Evolutionary conservation across 202 grass and related monocot species (phyloP).

Genomic region (Schoenoplectus tabernaemontani): DNA sequence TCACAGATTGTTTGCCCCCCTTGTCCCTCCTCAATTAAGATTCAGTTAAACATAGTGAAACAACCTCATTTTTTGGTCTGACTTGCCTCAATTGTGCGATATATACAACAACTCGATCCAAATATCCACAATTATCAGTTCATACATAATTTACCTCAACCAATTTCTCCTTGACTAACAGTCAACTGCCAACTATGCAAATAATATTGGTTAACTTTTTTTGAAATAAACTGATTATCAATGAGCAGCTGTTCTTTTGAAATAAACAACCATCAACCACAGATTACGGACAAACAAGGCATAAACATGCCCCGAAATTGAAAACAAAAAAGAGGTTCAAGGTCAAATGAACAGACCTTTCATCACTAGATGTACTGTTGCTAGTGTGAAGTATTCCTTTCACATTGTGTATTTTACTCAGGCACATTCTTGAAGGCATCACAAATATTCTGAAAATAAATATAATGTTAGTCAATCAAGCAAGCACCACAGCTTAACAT

Average conservation of each 20-base stretch:
- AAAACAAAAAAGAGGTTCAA: neutral
- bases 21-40: neutral
- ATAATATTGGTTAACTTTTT: neutral
- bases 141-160: neutral
- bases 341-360: slow-evolving; percentile 42
- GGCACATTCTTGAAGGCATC: slow-evolving; percentile 85
- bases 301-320: neutral
- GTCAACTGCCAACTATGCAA: neutral
- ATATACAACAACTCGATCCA: too few relatives aligned
- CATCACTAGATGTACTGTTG: slow-evolving; percentile 28
- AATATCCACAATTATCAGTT: slow-evolving; percentile 2
- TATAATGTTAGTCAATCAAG: neutral
- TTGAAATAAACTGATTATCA: neutral
- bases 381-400: slow-evolving; percentile 53
- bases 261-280: neutral
- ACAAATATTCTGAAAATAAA: slow-evolving; percentile 60
- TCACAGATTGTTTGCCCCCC: neutral
- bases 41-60: neutral
- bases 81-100: neutral
- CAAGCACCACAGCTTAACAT: neutral
- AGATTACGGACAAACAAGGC: neutral
- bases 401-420: slow-evolving; percentile 70
- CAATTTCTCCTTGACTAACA: neutral
- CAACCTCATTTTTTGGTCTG: neutral
- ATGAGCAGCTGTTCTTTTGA: neutral